Percentiles rank a stretch among this genome's conserved stretches.
Conservation (phyloP, 2,329 filamentous ascomycete genomes). For the Scortechinia acanthostroma region DNA sequence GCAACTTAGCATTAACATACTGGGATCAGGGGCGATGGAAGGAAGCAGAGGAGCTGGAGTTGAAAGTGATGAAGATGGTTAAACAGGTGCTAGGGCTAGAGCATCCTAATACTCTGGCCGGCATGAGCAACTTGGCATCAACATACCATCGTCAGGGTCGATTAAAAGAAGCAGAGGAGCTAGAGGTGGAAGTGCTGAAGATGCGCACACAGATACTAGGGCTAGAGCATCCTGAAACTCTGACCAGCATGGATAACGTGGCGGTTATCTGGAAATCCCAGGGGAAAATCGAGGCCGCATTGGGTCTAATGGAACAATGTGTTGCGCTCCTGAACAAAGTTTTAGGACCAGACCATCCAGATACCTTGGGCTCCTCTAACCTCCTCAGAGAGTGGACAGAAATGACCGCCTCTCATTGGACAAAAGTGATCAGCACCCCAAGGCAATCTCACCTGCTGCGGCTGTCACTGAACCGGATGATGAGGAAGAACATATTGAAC, state of each 20-base stretch:
- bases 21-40: conserved; percentile 2
- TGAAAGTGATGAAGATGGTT: conserved; percentile 3
- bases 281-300: not conserved
- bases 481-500: too few relatives aligned
- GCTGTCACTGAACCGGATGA: too few relatives aligned
- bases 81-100: conserved; percentile 1
- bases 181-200: not conserved
- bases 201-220: not conserved
- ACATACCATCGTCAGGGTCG: conserved; percentile 4
- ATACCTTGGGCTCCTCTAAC: not conserved
- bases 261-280: not conserved
- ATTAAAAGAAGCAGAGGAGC: conserved; percentile 4
- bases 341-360: not conserved
- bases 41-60: conserved; percentile 4
- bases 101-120: conserved; percentile 4
- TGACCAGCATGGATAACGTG: not conserved
- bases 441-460: too few relatives aligned
- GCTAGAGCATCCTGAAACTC: not conserved
- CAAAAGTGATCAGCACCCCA: too few relatives aligned
- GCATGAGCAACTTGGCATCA: conserved; percentile 3
- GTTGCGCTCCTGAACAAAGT: not conserved
- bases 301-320: not conserved
- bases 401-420: too few relatives aligned
- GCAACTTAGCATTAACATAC: conserved; percentile 3
- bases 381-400: too few relatives aligned